Base-by-base conservation (phyloP, 148 eudicot genomes). In the Rhododendron griersonianum region DNA sequence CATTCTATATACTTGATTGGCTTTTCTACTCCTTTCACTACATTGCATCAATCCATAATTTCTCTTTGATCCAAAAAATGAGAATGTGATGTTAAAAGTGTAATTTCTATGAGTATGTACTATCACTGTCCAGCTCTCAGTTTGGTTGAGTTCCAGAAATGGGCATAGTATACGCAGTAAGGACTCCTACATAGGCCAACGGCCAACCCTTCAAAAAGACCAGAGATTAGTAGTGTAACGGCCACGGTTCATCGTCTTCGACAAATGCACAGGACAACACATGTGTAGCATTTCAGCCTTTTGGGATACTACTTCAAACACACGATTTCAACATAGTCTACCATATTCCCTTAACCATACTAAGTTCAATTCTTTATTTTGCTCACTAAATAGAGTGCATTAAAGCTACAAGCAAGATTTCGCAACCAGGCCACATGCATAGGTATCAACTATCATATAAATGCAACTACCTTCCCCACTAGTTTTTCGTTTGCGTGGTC, bases 381-480 rank as follows among this genome's bases (percentile, higher is more conserved):
- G 23, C 21, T 55, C 61, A 55, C 21, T 7, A 4, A 53, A 53
- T 53, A 15, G 59, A 53, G 59, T 23, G 14, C 53, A 47, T 15
- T 23, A 41, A 18, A 15, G 5, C 21, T 73, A 28, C 2, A 78
- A 39, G 3, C 39, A 41, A 41, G 21, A 18, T 30, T 41, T 77
- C 3, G 19, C 19, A 33, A 74, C 44, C 23, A 37, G 23, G 23
- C 23, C 23, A 16, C 1, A 75, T 37, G 16, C 50, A 9, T 2
- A 16, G 47, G 9, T 50, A 30, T 6, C 21, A 18, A 76, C 18
- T 16, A 61, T 11, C 83, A 53, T 25, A 21, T 55, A n/a, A 82
- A 82, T 61, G 21, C 13, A 82, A 21, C 33, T 88, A 95, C 98
- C 98, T 95, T 92, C 37, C 95, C 95, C 59, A 93, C 85, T 30